phyloP scores from a whole-genome alignment of 495 filamentous ascomycete species.

The Podospora pseudocomata region DNA sequence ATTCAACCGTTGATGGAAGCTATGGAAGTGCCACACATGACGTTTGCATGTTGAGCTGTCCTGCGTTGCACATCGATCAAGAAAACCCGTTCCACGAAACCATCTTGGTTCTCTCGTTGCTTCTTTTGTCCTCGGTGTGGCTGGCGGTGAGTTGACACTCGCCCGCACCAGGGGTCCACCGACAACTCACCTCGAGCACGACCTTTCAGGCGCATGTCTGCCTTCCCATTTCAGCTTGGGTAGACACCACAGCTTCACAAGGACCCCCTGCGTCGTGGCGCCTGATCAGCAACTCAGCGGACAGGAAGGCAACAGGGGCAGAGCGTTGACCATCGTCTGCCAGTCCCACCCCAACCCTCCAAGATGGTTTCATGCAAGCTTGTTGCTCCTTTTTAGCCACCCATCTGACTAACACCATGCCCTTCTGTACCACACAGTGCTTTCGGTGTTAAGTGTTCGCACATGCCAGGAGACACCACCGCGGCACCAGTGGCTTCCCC shows the following conservation, averaged over 20 bases:
- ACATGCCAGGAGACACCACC: background rate
- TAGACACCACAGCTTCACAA: background rate
- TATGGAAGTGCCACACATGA: background rate
- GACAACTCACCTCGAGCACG: background rate
- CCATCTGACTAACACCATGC: background rate
- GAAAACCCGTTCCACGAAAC: background rate
- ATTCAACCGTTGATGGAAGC: background rate
- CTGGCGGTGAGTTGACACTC: background rate
- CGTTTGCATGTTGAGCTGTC: background rate
- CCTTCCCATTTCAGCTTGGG: background rate
- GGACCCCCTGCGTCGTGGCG: background rate
- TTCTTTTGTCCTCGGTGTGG: background rate
- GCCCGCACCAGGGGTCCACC: background rate
- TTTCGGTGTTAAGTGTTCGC: background rate
- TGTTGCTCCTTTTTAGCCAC: background rate
- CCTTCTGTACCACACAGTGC: background rate
- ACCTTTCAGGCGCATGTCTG: background rate
- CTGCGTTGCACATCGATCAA: background rate
- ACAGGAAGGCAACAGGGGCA: background rate
- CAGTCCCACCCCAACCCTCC: background rate
- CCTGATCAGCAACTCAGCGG: background rate
- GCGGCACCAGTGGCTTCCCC: background rate
- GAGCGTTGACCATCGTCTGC: background rate
- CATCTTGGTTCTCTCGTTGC: background rate
- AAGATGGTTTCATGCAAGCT: conserved; percentile 1